Base-by-base conservation (phyloP, 805 yeast genomes). In the Lipomyces japonicus region DNA sequence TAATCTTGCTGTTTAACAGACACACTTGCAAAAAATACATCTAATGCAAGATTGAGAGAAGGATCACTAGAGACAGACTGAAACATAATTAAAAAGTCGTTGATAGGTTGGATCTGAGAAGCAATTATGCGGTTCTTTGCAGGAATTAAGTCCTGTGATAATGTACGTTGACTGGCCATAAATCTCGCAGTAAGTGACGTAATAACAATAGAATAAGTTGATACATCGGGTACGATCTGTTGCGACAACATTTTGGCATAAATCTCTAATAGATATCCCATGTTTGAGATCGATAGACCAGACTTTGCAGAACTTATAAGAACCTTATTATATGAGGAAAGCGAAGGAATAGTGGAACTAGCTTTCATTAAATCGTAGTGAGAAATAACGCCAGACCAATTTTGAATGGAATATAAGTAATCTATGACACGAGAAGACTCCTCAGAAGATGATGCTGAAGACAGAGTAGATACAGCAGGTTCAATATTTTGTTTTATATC, bases 1-100 rank as follows among this genome's bases (percentile, higher is more conserved):
- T 61, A 66, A 4, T 44, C 37, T 37, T 53, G 66, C 6, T 39
- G 18, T 39, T 49, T 39, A 16, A 54, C 59, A 6, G 61, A 42
- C 32, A 55, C 61, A 32, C 65, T 55, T 5, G 68, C 68, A 36
- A 53, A 59, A 44, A 63, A 64, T 18, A 66, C 35, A 18, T 67
- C 66, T 18, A 66, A 42, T 1, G 69, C 69, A 25, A 65, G 50
- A 12, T 47, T 46, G 16, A 60, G 47, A 37, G 61, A 62, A 9
- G 53, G 49, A 21, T 44, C 50, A 7, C 39, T n/a, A 7, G 50
- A 49, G 7, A 50, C 41, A 16, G 51, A 36, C 28, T 21, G 34
- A 23, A 36, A 12, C 24, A 26, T n/a, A n/a, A 4, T 18, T 40
- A 39, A 36, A 44, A 56, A 31, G 49, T 40, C 7, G 56, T 42